These are phyloP conservation scores for Colletotrichum simmondsii DNA, from an alignment of 2,329 filamentous ascomycete genomes.

Conservation along the genomic window DNA sequence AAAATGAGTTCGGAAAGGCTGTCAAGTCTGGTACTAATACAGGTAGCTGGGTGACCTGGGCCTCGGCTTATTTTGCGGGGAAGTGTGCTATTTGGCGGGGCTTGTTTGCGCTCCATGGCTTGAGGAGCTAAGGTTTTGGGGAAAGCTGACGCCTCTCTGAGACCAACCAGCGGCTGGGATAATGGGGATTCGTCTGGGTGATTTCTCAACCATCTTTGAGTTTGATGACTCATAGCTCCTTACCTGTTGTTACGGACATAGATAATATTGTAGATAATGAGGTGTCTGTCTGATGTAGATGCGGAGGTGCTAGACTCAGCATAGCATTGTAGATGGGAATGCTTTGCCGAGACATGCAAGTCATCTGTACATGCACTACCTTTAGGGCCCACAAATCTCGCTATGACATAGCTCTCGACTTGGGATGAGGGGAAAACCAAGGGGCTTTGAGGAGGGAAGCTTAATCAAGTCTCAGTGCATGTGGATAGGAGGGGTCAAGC, in stretches of 20 bases:
- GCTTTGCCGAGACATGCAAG: background rate
- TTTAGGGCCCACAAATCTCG: background rate
- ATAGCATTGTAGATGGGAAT: background rate
- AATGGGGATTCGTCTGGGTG: no score
- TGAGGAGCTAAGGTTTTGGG: background rate
- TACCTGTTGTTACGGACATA: background rate
- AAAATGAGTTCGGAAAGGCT: no score
- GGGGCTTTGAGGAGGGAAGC: background rate
- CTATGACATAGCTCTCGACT: background rate
- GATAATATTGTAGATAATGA: background rate
- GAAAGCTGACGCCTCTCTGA: background rate
- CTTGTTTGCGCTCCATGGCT: background rate
- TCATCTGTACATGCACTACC: background rate
- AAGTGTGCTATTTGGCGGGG: background rate
- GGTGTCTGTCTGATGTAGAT: background rate
- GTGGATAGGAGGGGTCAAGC: background rate
- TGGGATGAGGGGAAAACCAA: constrained; percentile 1
- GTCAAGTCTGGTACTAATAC: background rate
- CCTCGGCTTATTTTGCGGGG: background rate
- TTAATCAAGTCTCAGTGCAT: background rate
- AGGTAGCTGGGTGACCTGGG: background rate
- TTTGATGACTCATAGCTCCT: background rate
- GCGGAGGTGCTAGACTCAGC: background rate
- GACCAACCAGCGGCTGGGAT: no score
- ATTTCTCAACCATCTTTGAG: background rate